These are phyloP conservation scores for Lepidium aucheri DNA, from an alignment of 345 rosid genomes.

Conservation along the genomic window DNA sequence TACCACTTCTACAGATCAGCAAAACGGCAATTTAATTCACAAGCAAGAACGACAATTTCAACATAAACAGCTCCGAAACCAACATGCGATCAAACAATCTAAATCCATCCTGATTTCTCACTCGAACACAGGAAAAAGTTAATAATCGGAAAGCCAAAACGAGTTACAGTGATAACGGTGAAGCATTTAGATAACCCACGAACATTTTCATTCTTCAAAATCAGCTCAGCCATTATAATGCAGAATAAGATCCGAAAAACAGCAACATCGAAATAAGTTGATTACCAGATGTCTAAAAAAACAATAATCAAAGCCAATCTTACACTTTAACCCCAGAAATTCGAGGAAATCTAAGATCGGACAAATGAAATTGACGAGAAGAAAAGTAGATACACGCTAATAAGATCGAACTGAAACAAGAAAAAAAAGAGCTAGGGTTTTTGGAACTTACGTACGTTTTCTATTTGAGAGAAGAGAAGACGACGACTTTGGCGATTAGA, in stretches of 20 bases:
- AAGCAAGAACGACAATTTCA: neutral
- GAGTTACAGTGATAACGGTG: neutral
- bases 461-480: neutral
- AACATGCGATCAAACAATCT: neutral
- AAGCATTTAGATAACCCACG: neutral
- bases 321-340: neutral
- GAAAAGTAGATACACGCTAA: neutral
- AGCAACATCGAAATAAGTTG: neutral
- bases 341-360: neutral
- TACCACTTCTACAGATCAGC: neutral
- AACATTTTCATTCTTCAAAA: neutral
- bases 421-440: neutral
- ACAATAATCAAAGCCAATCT: neutral
- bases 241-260: neutral
- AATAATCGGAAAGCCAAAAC: neutral
- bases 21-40: neutral
- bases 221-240: neutral
- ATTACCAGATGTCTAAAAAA: neutral
- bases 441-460: conserved; percentile 1
- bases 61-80: neutral
- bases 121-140: neutral
- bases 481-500: conserved; percentile 25
- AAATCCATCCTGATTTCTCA: neutral
- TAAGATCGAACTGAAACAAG: neutral
- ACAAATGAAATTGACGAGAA: neutral